Base-by-base conservation (phyloP, 2,329 filamentous ascomycete genomes). In the Tricladium varicosporioides region DNA sequence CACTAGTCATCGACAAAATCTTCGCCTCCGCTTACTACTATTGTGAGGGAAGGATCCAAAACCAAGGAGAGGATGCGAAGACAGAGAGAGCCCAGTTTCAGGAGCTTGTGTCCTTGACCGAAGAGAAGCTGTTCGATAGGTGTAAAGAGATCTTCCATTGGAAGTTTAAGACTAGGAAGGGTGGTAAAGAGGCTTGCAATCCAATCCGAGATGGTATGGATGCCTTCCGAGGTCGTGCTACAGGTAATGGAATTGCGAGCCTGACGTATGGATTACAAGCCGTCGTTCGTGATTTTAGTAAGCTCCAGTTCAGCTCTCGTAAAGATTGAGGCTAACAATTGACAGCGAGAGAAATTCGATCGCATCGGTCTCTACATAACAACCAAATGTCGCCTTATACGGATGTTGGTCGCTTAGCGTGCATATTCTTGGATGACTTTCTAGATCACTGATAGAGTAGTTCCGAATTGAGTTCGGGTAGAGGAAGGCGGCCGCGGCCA, bases 111-210 rank as follows among this genome's bases (percentile, higher is more conserved):
- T 50, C 56, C 14, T 54, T 68, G 55, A 67, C 63, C 16, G 62
- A 69, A 53, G 65, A 56, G 14, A 63, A 69, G 56, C 54, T 70
- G 18, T 70, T 70, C 36, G 67, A 69, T 5, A 57, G 67, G 19
- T 69, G 66, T 57, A 69, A 69, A 48, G 68, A 70, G 54, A 69
- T 70, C 27, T 69, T 69, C 51, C 68, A 70, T 53, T 68, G 67
- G 59, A 67, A 65, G 19, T 70, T 69, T 60, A 70, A 70, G 54
- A 70, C 66, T 36, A 59, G 66, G 33, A 70, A 70, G 53, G 65
- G 63, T 7, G 68, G 66, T 2, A 70, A 68, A 57, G 67, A 69
- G 59, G 64, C 66, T 10, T 69, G 65, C 53, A 70, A 69, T 54
- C 67, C 68, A 1, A 68, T 70, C 31, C 62, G 67, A 48, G 68